Base-by-base conservation (phyloP, 768 basidiomycete species). In the Ramaria rubella region DNA sequence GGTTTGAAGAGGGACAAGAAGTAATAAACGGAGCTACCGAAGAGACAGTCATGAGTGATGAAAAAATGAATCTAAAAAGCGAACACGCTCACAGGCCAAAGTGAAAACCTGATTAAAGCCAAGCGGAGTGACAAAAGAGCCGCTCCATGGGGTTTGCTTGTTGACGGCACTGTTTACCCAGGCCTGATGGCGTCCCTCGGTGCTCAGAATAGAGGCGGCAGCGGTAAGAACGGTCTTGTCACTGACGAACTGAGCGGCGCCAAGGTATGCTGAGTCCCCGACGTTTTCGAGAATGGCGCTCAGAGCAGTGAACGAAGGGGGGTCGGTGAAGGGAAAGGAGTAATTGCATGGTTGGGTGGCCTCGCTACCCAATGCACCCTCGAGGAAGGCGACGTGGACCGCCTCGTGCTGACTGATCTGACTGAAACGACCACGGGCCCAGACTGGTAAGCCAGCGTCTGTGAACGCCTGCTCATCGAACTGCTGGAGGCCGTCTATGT, bases 201-300 rank as follows among this genome's bases (percentile, higher is more conserved):
- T 75, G 26, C 76, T 72, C 19, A 87, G 72, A 61, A 90, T 86
- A 19, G 79, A 76, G 1, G 75, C 85, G 4, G 80, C 77, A 17
- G 77, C 75, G 4, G 79, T 78, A 23, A 81, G 64, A 65, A 78
- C 79, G 27, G 70, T 70, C 67, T 76, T 62, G 58, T 71, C 64
- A 21, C 62, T 43, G 55, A 82, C 65, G 59, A 68, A 70, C 17
- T 72, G 69, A 1, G 78, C 70, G 1, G 78, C 78, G 15, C 86
- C 86, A 56, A 78, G 73, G 64, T 83, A 86, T 5, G 83, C 82
- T 6, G 80, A 75, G 3, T 76, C 73, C 8, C 73, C 75, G 42
- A 86, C 77, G 29, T 74, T 72, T 70, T 85, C 82, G 38, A 84
- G 66, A 52, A 76, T 65, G 58, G 71, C 71, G 23, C 78, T 72